These are phyloP conservation scores for Phytophthora hibernalis DNA, from an alignment of 352 stramenopile species.

Conservation along the genomic window DNA sequence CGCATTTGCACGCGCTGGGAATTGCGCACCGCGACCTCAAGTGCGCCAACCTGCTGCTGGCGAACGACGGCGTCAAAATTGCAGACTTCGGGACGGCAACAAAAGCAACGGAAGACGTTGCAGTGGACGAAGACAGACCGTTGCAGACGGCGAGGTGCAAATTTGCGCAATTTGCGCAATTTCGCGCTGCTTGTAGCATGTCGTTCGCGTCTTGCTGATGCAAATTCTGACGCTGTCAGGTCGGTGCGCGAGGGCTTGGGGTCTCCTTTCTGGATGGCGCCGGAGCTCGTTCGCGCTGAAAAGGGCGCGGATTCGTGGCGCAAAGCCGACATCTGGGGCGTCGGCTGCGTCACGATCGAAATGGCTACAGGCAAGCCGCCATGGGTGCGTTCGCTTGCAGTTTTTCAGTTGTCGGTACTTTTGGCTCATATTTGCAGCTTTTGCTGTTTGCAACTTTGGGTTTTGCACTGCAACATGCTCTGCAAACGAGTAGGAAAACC, in stretches of 20 bases:
- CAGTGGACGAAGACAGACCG: constrained; percentile 17
- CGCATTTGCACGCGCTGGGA: constrained; percentile 72
- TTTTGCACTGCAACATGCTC: not conserved
- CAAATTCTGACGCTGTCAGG: constrained; percentile 24
- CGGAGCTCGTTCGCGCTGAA: constrained; percentile 93
- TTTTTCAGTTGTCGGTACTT: not conserved
- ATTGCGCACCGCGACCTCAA: constrained; percentile 91
- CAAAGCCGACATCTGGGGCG: constrained; percentile 92
- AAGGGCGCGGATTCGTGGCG: constrained; percentile 76
- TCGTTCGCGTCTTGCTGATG: not conserved
- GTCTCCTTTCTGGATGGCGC: constrained; percentile 96
- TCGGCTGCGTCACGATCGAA: constrained; percentile 91
- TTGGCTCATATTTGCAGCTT: not conserved
- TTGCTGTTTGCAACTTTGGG: not conserved
- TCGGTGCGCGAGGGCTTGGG: constrained; percentile 82
- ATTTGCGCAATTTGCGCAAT: not conserved
- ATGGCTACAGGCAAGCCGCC: constrained; percentile 89
- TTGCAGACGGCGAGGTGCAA: constrained; percentile 37
- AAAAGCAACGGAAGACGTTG: constrained; percentile 15
- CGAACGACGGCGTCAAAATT: constrained; percentile 75
- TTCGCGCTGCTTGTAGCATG: not conserved
- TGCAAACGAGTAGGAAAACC: constrained; percentile 64
- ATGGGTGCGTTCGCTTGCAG: constrained; percentile 54
- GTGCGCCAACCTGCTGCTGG: constrained; percentile 86
- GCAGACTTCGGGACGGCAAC: constrained; percentile 89